These are phyloP conservation scores for Paracamarosporium sp. DNA, from an alignment of 2,329 filamentous ascomycete genomes.

Conservation along the genomic window DNA sequence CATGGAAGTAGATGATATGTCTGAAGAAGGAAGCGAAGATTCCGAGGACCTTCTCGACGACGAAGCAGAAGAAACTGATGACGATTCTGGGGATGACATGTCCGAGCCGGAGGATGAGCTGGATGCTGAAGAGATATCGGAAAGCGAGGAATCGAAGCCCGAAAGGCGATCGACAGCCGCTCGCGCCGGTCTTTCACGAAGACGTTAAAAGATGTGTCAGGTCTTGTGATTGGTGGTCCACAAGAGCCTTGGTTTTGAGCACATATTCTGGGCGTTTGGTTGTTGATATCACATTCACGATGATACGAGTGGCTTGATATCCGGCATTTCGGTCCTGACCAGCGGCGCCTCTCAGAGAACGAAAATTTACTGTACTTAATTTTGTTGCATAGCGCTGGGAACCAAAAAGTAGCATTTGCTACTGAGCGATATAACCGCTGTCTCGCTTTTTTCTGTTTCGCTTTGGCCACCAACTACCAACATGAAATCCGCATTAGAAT, in stretches of 20 bases:
- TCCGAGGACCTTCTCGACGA: slow-evolving; percentile 57
- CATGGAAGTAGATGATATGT: slow-evolving; percentile 53
- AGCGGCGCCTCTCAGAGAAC: not conserved
- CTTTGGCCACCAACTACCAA: not conserved
- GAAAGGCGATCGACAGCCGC: slow-evolving; percentile 42
- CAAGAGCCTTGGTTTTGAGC: slow-evolving; percentile 10
- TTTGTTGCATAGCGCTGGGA: slow-evolving; percentile 24
- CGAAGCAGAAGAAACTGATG: slow-evolving; percentile 58
- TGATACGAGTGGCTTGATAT: slow-evolving; percentile 40
- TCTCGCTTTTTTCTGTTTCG: slow-evolving; percentile 1
- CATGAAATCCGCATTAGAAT: not conserved
- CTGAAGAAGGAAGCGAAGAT: slow-evolving; percentile 65
- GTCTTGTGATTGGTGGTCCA: not conserved
- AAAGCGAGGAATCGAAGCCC: slow-evolving; percentile 49
- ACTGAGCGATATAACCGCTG: not conserved
- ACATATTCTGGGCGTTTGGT: slow-evolving; percentile 11
- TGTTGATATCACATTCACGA: slow-evolving; percentile 32
- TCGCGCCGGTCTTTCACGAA: slow-evolving; percentile 37
- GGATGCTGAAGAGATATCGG: slow-evolving; percentile 52
- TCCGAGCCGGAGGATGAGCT: slow-evolving; percentile 55
- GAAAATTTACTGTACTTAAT: not conserved
- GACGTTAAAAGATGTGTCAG: slow-evolving; percentile 24
- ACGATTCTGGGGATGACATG: slow-evolving; percentile 55
- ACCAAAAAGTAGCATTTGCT: not conserved
- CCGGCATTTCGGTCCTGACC: slow-evolving; percentile 3